Evolutionary conservation across 1,284 basidiomycete species (phyloP), one percentile per base, ranked within the genome.

Genomic region (Papiliotrema flavescens): DNA sequence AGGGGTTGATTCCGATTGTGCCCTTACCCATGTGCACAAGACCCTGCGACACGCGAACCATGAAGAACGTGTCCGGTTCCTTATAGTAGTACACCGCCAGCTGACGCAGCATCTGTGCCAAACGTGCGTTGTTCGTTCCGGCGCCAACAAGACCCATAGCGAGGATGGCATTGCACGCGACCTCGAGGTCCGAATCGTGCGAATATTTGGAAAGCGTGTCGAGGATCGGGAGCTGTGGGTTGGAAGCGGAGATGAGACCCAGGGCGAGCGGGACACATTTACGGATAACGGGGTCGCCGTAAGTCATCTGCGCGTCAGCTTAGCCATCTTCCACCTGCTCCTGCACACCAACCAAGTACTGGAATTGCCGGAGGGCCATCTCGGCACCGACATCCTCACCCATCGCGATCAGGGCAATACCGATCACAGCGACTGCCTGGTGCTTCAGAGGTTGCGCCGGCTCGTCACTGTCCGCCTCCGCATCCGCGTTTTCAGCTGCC

Each of bases 181-280:
- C 96, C 54, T 86, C 84, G 36, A 98, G 85, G 76, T 99, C 96
- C 69, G 89, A 94, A 80, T 99, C 96, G 80, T 99, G 96, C 62
- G 92, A 96, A 80, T 98, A 98, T 76, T 96, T 97, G n/a, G 94
- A 98, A 7, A 99, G 85, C 0, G 93, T 98, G 76, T 99, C 96
- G 63, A 99, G 85, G 60, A 98, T 89, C 28, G 89, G 82, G n/a
- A 98, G 83, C 76, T 91, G 89, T 17, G 96, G 96, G 78, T 98
- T 97, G 52, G 96, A 98, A 17, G 92, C 86, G 73, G 88, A 92
- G 71, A 98, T 84, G 51, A 99, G 84, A 57, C 91, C 95, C 46
- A 99, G 85, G 6, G 95, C 96, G 6, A 99, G 85, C 17, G 96
- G 96, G n/a, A 99, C 89, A 1, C 89, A 82, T 80, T 90, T 89